A percentile compares a stretch with the other conserved stretches of the same genome.
Conservation (phyloP, 2,329 filamentous ascomycete genomes). For the Clonostachys byssicola region DNA sequence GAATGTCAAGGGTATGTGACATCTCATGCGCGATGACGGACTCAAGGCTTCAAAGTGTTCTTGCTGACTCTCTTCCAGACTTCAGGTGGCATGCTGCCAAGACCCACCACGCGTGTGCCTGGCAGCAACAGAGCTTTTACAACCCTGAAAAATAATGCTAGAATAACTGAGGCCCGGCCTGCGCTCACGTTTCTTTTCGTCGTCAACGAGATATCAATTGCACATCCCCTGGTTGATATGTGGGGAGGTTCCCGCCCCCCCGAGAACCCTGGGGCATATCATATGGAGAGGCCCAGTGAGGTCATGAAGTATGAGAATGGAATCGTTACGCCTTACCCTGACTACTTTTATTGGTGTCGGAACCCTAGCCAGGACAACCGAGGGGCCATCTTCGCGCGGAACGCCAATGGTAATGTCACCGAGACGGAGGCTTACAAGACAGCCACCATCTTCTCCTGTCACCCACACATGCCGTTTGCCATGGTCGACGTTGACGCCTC, state of each 20-base stretch:
- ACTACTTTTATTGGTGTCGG: neutral
- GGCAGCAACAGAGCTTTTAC: too few species aligned
- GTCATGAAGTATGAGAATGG: constrained; percentile 30
- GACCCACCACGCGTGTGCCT: too few species aligned
- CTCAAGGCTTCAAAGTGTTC: too few species aligned
- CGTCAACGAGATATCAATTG: constrained; percentile 23
- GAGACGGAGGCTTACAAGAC: neutral
- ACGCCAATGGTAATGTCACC: neutral
- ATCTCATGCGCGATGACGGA: too few species aligned
- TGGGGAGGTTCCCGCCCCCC: constrained; percentile 16
- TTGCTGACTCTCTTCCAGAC: too few species aligned
- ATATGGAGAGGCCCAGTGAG: constrained; percentile 15
- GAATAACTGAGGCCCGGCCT: too few species aligned
- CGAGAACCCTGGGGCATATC: constrained; percentile 10
- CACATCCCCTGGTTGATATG: constrained; percentile 7
- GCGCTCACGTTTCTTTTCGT: constrained; percentile 29
- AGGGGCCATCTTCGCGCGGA: constrained; percentile 1
- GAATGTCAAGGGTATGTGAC: too few species aligned
- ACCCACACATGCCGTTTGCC: constrained; percentile 2
- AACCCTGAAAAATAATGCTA: too few species aligned
- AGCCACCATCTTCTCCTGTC: constrained; percentile 1
- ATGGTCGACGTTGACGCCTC: constrained; percentile 1
- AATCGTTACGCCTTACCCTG: constrained; percentile 6
- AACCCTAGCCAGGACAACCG: neutral
- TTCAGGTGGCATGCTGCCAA: too few species aligned